These are phyloP conservation scores for Mycena kentingensis DNA, from an alignment of 768 basidiomycete genomes.

Conservation along the genomic window DNA sequence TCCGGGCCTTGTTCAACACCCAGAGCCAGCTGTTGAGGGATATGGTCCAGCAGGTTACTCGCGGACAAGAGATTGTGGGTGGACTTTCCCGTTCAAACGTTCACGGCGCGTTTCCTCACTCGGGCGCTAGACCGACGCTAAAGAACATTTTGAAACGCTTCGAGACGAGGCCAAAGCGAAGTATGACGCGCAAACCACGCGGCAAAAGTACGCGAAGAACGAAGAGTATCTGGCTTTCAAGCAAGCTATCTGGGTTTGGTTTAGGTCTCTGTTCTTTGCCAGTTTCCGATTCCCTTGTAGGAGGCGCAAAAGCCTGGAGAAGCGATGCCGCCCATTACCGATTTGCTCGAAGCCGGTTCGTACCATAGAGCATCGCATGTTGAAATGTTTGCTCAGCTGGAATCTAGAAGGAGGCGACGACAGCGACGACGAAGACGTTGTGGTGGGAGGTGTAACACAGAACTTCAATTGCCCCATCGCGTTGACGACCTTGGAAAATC, in stretches of 20 bases:
- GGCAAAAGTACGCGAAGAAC: constrained; percentile 76
- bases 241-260: constrained; percentile 65
- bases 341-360: constrained; percentile 70
- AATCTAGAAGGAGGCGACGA: constrained; percentile 75
- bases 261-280: not conserved
- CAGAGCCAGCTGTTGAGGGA: constrained; percentile 57
- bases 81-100: not conserved
- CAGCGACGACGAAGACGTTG: constrained; percentile 83
- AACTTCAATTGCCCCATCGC: constrained; percentile 86
- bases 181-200: constrained; percentile 62
- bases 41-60: constrained; percentile 57
- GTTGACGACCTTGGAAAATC: constrained; percentile 64
- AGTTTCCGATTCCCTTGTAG: constrained; percentile 36
- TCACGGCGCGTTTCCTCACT: constrained; percentile 2
- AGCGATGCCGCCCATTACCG: constrained; percentile 76
- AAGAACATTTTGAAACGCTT: constrained; percentile 52
- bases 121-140: constrained; percentile 48
- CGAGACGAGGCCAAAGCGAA: constrained; percentile 44
- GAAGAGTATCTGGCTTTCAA: constrained; percentile 63
- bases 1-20: constrained; percentile 58
- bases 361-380: not conserved
- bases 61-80: constrained; percentile 64
- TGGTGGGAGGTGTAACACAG: constrained; percentile 83
- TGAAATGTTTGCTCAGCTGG: not conserved
- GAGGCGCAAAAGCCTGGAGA: constrained; percentile 65